phyloP scores from a whole-genome alignment of 495 filamentous ascomycete genomes.

The Sabuloglossum arenarium region DNA sequence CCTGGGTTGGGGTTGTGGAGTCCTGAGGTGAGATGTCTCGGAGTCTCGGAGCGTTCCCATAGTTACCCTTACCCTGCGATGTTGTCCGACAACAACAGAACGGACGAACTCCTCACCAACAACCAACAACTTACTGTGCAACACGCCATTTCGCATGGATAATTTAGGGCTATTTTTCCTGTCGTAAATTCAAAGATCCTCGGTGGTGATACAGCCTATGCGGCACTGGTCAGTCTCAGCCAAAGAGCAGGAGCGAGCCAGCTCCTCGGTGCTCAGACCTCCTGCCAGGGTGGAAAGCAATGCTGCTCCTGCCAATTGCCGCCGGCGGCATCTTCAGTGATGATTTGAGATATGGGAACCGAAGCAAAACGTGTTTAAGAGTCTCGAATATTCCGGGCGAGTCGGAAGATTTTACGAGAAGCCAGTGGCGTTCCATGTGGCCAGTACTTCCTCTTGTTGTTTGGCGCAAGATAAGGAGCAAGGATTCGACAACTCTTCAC shows the following conservation, averaged over 20 bases:
- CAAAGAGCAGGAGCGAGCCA: too few relatives aligned
- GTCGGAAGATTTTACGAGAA: not conserved
- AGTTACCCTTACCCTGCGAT: not conserved
- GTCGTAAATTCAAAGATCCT: too few relatives aligned
- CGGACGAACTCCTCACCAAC: not conserved
- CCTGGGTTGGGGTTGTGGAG: not conserved
- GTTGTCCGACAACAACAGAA: not conserved
- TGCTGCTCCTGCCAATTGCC: too few relatives aligned
- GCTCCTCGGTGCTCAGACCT: too few relatives aligned
- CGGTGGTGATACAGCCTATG: too few relatives aligned
- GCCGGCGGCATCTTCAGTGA: not conserved
- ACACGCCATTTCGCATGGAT: not conserved
- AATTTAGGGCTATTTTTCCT: too few relatives aligned
- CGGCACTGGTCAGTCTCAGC: too few relatives aligned
- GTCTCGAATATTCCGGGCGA: not conserved
- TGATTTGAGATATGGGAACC: not conserved
- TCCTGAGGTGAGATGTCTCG: too few relatives aligned
- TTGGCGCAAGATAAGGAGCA: not conserved
- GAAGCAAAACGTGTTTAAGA: not conserved
- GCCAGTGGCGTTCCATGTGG: not conserved
- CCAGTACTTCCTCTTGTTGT: not conserved
- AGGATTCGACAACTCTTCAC: not conserved
- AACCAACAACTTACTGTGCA: not conserved
- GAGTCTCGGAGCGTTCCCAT: too few relatives aligned
- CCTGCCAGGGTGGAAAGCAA: too few relatives aligned